Evolutionary conservation across 371 early-diverging fungal genomes (phyloP).

Genomic region (Dinochytrium kinnereticum): DNA sequence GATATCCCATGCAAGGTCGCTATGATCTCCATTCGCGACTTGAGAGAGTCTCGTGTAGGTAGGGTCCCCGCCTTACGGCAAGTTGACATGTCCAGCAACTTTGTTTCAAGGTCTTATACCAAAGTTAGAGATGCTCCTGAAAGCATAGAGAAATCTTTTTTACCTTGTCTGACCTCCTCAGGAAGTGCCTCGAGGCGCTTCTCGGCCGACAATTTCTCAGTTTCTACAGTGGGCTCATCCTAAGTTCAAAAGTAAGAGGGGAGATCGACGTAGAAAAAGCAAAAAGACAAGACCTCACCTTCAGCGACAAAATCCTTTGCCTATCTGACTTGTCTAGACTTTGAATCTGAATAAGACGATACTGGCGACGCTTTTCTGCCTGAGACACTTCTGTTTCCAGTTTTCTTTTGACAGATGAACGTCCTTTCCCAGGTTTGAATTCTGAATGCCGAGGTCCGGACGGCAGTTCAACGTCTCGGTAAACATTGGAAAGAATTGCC

Average conservation of each 20-base stretch:
- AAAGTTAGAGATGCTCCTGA: background rate
- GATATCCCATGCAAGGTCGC: constrained; percentile 26
- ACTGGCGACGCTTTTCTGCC: background rate
- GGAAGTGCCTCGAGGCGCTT: background rate
- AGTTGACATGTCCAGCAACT: constrained; percentile 18
- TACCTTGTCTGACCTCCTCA: background rate
- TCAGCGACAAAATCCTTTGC: background rate
- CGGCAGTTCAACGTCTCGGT: constrained; percentile 10
- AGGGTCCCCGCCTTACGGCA: constrained; percentile 21
- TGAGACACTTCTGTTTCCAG: background rate
- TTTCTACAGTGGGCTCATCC: background rate
- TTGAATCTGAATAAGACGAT: background rate
- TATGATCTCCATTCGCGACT: constrained; percentile 32
- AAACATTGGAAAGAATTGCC: constrained; percentile 26
- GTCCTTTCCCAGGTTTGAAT: constrained; percentile 18
- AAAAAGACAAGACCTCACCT: too few species aligned
- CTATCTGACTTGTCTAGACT: background rate
- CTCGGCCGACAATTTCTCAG: background rate
- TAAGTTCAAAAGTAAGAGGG: too few species aligned
- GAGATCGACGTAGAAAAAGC: too few species aligned
- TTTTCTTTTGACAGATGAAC: background rate
- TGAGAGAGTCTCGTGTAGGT: constrained; percentile 24
- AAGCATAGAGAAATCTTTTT: background rate
- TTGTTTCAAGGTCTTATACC: too few species aligned
- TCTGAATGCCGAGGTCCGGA: constrained; percentile 3